Evolutionary conservation across 805 yeast species (phyloP), one percentile per base, ranked within the genome.

Genomic region (Candida sanyiensis): DNA sequence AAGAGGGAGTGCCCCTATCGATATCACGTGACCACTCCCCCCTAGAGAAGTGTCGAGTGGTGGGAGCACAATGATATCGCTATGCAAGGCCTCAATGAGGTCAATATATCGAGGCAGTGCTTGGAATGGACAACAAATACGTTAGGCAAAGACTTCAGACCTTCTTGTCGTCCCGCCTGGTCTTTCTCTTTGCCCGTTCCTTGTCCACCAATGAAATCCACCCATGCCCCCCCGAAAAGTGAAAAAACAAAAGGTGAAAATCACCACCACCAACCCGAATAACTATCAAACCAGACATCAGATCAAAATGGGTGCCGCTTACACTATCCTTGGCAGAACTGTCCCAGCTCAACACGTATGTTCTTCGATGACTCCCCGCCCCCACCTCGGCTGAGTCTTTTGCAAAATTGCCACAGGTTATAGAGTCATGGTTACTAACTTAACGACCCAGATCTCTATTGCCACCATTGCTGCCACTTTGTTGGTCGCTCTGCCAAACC

Each of bases 251-350:
- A 39, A 15, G 17, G 17, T 15, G 26, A 18, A 24, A 38, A 22
- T 22, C 21, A 20, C 15, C 18, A 25, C 11, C 12, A 26, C 17
- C 20, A 16, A 7, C 17, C 13, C n/a, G 6, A 15, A 20, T 10
- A 22, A 29, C 13, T 20, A 19, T 15, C 4, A 6, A 26, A 9
- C 25, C 5, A 13, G 26, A 34, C 23, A 29, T 20, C 24, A 29
- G 13, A 29, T 23, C 35, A 44, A 59, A 60, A 87, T 87, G 95
- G 94, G 83, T 65, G 77, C 83, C 57, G 83, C 87, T 59, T 89
- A 89, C 73, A 70, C 70, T 45, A 82, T 89, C 54, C 69, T 87
- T 56, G 97, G 97, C 45, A 86, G 73, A 69, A 65, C 84, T 48
- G 78, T 88, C 56, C 87, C 78, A 56, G 77, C 97, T 45, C 90